Evolutionary conservation across 2,329 filamentous ascomycete genomes (phyloP).

Genomic region (Pyrenochaeta sp.): DNA sequence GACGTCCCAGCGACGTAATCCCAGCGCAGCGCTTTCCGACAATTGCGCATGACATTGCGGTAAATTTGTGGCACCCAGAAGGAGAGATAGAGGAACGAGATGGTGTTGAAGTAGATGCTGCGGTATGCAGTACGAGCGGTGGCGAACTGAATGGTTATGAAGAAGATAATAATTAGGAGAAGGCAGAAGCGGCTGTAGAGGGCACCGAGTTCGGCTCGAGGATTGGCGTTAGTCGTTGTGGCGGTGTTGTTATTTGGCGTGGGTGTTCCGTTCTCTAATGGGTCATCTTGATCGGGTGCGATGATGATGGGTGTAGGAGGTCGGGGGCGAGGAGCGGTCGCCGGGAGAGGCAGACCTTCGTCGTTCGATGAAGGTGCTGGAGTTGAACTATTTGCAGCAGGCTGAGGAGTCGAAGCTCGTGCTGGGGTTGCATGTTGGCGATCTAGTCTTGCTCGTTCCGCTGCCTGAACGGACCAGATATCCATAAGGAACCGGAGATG

Average conservation of each 20-base stretch:
- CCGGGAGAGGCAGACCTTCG: slow-evolving; percentile 58
- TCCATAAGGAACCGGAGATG: slow-evolving; percentile 73
- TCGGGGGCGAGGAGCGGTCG: slow-evolving; percentile 54
- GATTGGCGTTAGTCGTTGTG: slow-evolving; percentile 33
- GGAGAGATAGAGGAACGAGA: slow-evolving; percentile 81
- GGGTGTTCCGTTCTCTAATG: slow-evolving; percentile 44
- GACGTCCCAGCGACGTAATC: slow-evolving; percentile 89
- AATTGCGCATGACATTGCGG: slow-evolving; percentile 89
- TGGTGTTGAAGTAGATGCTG: slow-evolving; percentile 65
- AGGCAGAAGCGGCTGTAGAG: slow-evolving; percentile 71
- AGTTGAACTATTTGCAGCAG: slow-evolving; percentile 30
- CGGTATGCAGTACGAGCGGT: slow-evolving; percentile 64
- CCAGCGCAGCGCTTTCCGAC: slow-evolving; percentile 89
- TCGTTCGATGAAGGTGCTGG: slow-evolving; percentile 34
- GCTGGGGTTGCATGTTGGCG: slow-evolving; percentile 52
- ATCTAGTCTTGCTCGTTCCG: slow-evolving; percentile 55
- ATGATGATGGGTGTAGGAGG: slow-evolving; percentile 66
- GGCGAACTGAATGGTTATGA: slow-evolving; percentile 67
- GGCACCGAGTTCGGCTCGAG: slow-evolving; percentile 61
- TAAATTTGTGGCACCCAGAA: slow-evolving; percentile 93
- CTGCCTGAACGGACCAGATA: slow-evolving; percentile 70
- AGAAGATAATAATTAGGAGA: slow-evolving; percentile 64
- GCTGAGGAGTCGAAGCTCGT: slow-evolving; percentile 28
- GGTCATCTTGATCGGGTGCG: slow-evolving; percentile 65
- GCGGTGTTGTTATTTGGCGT: slow-evolving; percentile 38